Evolutionary conservation across 305 asterid species (phyloP).

Genomic region (Euphrasia arctica): DNA sequence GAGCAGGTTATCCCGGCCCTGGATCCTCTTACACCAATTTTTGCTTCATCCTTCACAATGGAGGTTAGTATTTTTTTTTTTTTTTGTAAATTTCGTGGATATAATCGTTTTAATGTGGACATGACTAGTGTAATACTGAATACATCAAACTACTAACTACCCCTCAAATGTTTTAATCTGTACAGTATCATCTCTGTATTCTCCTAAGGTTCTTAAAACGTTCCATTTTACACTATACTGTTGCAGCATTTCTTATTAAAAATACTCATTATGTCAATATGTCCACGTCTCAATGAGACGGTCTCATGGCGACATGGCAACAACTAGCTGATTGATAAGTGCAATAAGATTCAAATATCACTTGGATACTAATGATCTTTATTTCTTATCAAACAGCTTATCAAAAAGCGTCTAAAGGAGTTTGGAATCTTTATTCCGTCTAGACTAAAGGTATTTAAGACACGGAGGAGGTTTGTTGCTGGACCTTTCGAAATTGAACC

Average conservation of each 20-base stretch:
- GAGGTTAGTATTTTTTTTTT: slow-evolving; percentile 53
- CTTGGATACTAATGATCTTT: slow-evolving; percentile 19
- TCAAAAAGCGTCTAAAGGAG: slow-evolving; percentile 92
- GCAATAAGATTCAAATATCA: slow-evolving; percentile 5
- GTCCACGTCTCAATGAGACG: neutral
- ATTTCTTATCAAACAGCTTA: slow-evolving; percentile 59
- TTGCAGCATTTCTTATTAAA: slow-evolving; percentile 17
- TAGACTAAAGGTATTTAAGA: slow-evolving; percentile 85
- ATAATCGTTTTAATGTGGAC: slow-evolving; percentile 19
- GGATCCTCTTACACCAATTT: slow-evolving; percentile 89
- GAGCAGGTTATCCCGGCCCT: slow-evolving; percentile 95
- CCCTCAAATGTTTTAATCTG: slow-evolving; percentile 18
- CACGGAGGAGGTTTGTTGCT: slow-evolving; percentile 75
- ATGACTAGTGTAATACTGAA: slow-evolving; percentile 11
- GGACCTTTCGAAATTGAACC: slow-evolving; percentile 99
- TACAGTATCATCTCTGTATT: neutral
- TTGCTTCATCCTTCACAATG: slow-evolving; percentile 95
- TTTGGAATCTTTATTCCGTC: slow-evolving; percentile 94
- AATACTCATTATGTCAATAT: neutral
- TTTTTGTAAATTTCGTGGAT: neutral
- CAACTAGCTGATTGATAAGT: slow-evolving; percentile 11
- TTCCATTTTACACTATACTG: slow-evolving; percentile 15
- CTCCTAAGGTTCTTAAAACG: slow-evolving; percentile 23
- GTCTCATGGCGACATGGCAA: slow-evolving; percentile 1
- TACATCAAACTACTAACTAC: slow-evolving; percentile 4